Evolutionary conservation across 1,139 yeast species (phyloP).

Genomic region (Eremothecium coryli): DNA sequence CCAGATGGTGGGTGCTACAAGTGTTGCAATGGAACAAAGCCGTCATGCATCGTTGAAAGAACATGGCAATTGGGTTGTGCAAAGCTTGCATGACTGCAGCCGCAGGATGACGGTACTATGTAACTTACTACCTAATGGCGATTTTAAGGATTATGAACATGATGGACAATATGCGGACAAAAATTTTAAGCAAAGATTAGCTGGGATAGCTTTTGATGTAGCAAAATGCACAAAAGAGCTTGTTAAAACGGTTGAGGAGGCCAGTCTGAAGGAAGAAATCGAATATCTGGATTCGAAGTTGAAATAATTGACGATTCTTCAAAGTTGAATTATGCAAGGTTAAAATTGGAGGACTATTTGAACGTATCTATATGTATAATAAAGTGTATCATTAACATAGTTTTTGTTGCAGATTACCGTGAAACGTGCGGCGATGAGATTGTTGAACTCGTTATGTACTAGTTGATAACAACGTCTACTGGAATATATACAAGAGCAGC

Average conservation of each 20-base stretch:
- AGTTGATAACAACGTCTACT: too few relatives aligned
- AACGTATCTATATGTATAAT: not conserved
- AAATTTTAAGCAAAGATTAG: conserved; percentile 76
- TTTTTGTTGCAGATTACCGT: not conserved
- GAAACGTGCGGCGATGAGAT: too few relatives aligned
- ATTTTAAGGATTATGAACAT: conserved; percentile 34
- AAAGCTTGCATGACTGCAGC: conserved; percentile 74
- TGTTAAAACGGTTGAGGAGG: conserved; percentile 93
- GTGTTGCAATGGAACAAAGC: conserved; percentile 81
- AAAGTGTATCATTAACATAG: not conserved
- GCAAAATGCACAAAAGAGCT: conserved; percentile 93
- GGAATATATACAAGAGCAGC: too few relatives aligned
- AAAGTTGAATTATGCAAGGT: too few relatives aligned
- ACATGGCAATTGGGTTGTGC: conserved; percentile 87
- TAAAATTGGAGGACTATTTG: not conserved
- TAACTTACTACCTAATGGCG: conserved; percentile 36
- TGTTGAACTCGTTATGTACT: too few relatives aligned
- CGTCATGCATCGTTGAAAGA: conserved; percentile 71
- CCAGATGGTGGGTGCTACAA: conserved; percentile 87
- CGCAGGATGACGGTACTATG: conserved; percentile 66
- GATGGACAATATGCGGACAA: conserved; percentile 74
- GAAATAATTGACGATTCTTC: conserved; percentile 7
- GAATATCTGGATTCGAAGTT: conserved; percentile 34
- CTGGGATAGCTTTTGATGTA: conserved; percentile 92
- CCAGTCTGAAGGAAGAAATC: conserved; percentile 75